Percentiles rank a stretch among this genome's conserved stretches.
phyloP scores from a whole-genome alignment of 169 alveolate species.

The Plasmodium billcollinsi region DNA sequence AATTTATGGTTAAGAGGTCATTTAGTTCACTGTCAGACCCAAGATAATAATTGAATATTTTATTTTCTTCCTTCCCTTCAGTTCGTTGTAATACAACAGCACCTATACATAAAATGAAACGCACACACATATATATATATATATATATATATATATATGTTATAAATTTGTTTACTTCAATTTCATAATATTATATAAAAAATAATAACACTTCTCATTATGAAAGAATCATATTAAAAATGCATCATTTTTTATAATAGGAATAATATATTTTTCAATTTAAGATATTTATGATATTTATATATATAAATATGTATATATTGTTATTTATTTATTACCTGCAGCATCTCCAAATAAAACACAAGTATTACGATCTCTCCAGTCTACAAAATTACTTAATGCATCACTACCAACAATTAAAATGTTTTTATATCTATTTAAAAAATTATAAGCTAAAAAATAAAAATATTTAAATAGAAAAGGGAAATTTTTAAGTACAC shows the following conservation, averaged over 20 bases:
- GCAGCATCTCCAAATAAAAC: conserved; percentile 84
- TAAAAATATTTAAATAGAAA: background rate
- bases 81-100: conserved; percentile 63
- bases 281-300: background rate
- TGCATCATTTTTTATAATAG: too few relatives aligned
- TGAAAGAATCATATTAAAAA: too few relatives aligned
- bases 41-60: conserved; percentile 36
- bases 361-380: conserved; percentile 84
- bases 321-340: conserved; percentile 54
- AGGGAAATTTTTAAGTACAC: background rate
- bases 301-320: background rate
- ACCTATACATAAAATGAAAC: conserved; percentile 9
- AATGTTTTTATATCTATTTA: conserved; percentile 52
- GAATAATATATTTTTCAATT: too few relatives aligned
- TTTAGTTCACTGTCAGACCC: conserved; percentile 62
- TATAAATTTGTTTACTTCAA: too few relatives aligned
- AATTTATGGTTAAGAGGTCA: conserved; percentile 47
- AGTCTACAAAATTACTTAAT: conserved; percentile 80
- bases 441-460: conserved; percentile 48
- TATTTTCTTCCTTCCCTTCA: conserved; percentile 70
- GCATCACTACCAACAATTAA: conserved; percentile 83
- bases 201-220: too few relatives aligned
- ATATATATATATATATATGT: conserved; percentile 12
- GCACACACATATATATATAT: background rate
- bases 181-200: too few relatives aligned